phyloP scores from a whole-genome alignment of 225 moss, liverwort and hornwort species.

The Antitrichia curtipendula region DNA sequence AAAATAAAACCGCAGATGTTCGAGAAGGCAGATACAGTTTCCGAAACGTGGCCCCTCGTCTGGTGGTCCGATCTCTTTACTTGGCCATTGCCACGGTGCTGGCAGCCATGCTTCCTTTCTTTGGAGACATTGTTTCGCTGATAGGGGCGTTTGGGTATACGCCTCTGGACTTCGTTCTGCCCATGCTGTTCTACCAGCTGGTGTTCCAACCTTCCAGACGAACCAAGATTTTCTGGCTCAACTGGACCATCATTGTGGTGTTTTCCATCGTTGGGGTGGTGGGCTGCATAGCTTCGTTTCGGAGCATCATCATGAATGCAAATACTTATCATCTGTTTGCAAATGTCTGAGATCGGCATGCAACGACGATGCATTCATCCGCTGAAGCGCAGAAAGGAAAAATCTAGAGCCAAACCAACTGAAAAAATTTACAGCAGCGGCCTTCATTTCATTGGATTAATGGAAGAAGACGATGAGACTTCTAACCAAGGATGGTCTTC shows the following conservation, averaged over 20 bases:
- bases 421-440: background rate
- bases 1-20: constrained; percentile 22
- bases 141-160: constrained; percentile 58
- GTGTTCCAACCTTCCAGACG: constrained; percentile 31
- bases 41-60: constrained; percentile 26
- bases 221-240: constrained; percentile 24
- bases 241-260: constrained; percentile 31
- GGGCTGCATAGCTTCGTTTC: constrained; percentile 39
- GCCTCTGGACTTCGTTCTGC: constrained; percentile 49
- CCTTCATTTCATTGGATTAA: background rate
- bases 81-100: constrained; percentile 29
- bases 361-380: background rate
- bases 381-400: background rate
- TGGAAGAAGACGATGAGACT: background rate
- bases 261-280: constrained; percentile 29
- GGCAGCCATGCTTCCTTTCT: constrained; percentile 54
- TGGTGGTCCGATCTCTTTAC: constrained; percentile 25
- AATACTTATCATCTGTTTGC: constrained; percentile 34
- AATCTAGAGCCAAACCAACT: background rate
- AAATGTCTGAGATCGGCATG: constrained; percentile 3
- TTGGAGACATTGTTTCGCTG: constrained; percentile 46
- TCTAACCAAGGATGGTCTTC: background rate
- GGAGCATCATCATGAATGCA: constrained; percentile 33
- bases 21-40: constrained; percentile 9
- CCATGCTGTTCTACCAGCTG: constrained; percentile 49